These are phyloP conservation scores for Botrytis tulipae DNA, from an alignment of 2,329 filamentous ascomycete genomes.

Conservation along the genomic window DNA sequence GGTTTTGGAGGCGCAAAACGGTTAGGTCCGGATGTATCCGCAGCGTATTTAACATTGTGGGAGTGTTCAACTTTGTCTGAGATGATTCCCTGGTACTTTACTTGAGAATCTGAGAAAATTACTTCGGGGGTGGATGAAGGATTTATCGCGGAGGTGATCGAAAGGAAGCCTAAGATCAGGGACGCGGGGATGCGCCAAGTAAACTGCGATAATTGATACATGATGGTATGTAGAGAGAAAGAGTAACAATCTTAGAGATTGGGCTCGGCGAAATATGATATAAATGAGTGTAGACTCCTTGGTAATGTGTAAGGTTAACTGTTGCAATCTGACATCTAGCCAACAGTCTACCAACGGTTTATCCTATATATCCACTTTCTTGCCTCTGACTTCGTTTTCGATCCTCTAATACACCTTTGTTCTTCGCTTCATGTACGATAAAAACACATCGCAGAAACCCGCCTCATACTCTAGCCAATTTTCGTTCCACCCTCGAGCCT, in stretches of 20 bases:
- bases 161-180: not conserved
- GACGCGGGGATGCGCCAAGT: not conserved
- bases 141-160: not conserved
- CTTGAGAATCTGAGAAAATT: not conserved
- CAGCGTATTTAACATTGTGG: slow-evolving; percentile 13
- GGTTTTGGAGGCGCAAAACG: slow-evolving; percentile 17
- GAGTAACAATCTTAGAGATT: not conserved
- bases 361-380: not conserved
- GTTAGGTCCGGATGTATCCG: slow-evolving; percentile 12
- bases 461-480: too few relatives aligned
- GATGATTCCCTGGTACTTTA: not conserved
- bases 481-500: too few relatives aligned
- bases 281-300: not conserved
- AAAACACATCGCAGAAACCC: not conserved
- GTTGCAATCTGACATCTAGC: not conserved
- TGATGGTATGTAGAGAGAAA: not conserved
- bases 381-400: not conserved
- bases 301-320: not conserved
- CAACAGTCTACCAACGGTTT: not conserved
- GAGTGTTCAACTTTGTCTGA: slow-evolving; percentile 15
- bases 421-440: not conserved
- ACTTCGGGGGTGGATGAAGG: not conserved
- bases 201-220: not conserved
- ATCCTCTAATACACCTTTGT: too few relatives aligned
- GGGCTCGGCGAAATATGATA: not conserved